Evolutionary conservation across 768 basidiomycete species (phyloP), one percentile per base, ranked within the genome.

Genomic region (Psilocybe sp.): DNA sequence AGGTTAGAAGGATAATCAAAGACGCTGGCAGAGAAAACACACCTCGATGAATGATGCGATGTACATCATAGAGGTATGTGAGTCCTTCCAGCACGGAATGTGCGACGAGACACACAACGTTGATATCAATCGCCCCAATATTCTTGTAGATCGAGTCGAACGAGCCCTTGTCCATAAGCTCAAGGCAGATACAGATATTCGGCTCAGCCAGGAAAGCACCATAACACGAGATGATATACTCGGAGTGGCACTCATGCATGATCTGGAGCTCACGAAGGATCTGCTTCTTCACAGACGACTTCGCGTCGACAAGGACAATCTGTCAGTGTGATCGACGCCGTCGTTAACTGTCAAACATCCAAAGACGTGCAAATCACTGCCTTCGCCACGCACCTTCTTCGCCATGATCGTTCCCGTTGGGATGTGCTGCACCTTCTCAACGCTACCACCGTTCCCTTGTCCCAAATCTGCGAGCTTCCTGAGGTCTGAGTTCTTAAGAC

Each of bases 141-240:
- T 85, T 85, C 74, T 94, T 95, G 75, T 98, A 98, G 55, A 99
- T 95, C 16, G 85, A 84, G 64, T 99, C 97, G 15, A 97, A 79
- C 5, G 87, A 93, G 43, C 92, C 90, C 66, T 91, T 94, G 76
- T 96, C 89, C 91, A 90, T 89, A 66, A 72, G 90, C 64, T 99
- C 97, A 86, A 99, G 98, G 72, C 95, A 98, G 38, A 98, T 96
- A 69, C 96, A 97, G 64, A 99, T 96, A 60, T 98, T 98, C 6
- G 97, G 96, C 63, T 99, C 97, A 0, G 89, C 84, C 38, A 98
- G 74, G 73, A 93, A 99, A 36, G 97, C 96, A 48, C 97, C 97
- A 64, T 87, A 96, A 73, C 98, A 98, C 1, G 91, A 93, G 58
- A 99, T 89, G 66, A 99, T 99, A 70, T 92, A 91, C 38, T 79